These are phyloP conservation scores for Przewalskia tangutica DNA, from an alignment of 257 asterid species.

Conservation along the genomic window DNA sequence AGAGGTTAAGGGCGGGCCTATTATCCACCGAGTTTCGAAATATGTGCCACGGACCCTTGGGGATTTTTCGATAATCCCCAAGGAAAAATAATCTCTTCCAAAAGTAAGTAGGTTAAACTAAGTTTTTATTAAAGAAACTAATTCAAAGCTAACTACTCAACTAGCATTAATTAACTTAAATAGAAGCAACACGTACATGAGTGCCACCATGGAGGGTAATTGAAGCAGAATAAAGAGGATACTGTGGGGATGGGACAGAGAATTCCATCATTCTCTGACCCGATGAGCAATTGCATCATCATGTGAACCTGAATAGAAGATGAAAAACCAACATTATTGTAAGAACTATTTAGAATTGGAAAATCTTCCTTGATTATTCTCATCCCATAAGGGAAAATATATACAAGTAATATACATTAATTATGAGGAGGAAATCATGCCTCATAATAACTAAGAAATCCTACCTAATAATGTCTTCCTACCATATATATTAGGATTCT, in stretches of 20 bases:
- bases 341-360: too few relatives aligned
- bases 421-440: too few relatives aligned
- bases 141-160: neutral
- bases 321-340: neutral
- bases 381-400: too few relatives aligned
- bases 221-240: constrained; percentile 79
- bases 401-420: too few relatives aligned
- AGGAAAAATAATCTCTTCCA: neutral
- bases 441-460: too few relatives aligned
- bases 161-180: neutral
- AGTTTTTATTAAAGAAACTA: neutral
- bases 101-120: neutral
- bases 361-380: too few relatives aligned
- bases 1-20: neutral
- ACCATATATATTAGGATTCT: too few relatives aligned
- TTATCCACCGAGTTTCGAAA: neutral
- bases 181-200: constrained; percentile 44
- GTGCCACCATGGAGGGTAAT: constrained; percentile 92
- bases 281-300: constrained; percentile 91
- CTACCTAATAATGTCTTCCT: too few relatives aligned
- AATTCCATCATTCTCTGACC: constrained; percentile 80
- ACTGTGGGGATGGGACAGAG: constrained; percentile 95
- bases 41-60: neutral
- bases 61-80: neutral
- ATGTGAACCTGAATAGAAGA: constrained; percentile 64